phyloP scores from a whole-genome alignment of 768 basidiomycete genomes.

The Boletus sp. region DNA sequence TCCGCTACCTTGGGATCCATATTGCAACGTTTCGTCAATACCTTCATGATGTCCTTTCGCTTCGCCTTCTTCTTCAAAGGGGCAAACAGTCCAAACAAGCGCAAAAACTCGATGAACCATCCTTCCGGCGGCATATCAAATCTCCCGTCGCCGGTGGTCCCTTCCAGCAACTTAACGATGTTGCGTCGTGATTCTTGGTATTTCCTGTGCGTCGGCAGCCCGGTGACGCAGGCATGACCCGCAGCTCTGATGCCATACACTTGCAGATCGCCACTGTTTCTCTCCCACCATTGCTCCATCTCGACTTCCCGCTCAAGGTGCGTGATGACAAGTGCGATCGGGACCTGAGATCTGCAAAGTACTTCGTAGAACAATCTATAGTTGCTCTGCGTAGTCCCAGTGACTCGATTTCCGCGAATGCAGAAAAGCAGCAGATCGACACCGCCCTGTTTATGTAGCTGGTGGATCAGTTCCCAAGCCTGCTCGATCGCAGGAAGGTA shows the following conservation, averaged over 20 bases:
- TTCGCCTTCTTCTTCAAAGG: conserved; percentile 20
- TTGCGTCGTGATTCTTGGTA: conserved; percentile 23
- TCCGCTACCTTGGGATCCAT: conserved; percentile 18
- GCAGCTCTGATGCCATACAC: conserved; percentile 26
- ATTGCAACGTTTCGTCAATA: conserved; percentile 29
- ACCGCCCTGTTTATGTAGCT: conserved; percentile 29
- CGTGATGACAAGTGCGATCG: conserved; percentile 35
- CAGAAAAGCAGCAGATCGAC: conserved; percentile 41
- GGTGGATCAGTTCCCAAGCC: conserved; percentile 32
- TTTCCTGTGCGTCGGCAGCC: conserved; percentile 27
- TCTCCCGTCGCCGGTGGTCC: conserved; percentile 12
- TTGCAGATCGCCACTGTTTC: conserved; percentile 23
- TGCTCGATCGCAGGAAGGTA: conserved; percentile 31
- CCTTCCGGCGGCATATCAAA: conserved; percentile 27
- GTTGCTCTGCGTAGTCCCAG: conserved; percentile 35
- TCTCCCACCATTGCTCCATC: conserved; percentile 37
- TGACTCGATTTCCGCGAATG: conserved; percentile 40
- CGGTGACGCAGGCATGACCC: conserved; percentile 37
- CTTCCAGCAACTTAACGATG: conserved; percentile 14
- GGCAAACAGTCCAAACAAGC: conserved; percentile 22
- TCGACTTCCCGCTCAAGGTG: conserved; percentile 36
- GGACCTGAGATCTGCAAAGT: conserved; percentile 35
- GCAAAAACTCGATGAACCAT: conserved; percentile 26
- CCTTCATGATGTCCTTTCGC: conserved; percentile 23
- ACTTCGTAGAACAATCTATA: conserved; percentile 42